phyloP scores from a whole-genome alignment of 352 stramenopile species.

The Vaucheria bursata region DNA sequence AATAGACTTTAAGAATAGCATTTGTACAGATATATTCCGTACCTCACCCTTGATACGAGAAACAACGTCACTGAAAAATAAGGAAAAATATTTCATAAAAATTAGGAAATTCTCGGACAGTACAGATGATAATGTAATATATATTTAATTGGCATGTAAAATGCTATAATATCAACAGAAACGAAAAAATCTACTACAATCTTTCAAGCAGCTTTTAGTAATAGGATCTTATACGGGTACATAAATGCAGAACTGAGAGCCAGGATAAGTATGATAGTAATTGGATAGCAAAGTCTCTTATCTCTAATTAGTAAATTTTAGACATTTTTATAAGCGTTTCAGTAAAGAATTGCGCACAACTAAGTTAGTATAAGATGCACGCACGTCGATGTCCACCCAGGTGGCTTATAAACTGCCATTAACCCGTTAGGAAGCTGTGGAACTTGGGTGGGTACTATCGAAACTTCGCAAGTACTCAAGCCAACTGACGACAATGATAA shows the following conservation, averaged over 20 bases:
- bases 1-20: background rate
- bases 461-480: no score
- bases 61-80: slow-evolving; percentile 9
- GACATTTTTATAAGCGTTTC: background rate
- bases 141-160: no score
- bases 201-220: background rate
- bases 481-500: no score
- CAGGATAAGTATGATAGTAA: background rate
- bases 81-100: background rate
- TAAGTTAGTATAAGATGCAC: background rate
- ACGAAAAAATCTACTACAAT: background rate
- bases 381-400: background rate
- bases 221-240: background rate
- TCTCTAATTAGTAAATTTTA: background rate
- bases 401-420: slow-evolving; percentile 1
- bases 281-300: background rate
- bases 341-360: background rate
- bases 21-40: background rate
- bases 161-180: background rate
- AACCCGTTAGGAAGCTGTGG: background rate
- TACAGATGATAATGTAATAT: no score
- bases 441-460: no score
- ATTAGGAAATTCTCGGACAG: background rate
- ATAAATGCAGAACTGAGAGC: background rate
- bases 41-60: background rate